Evolutionary conservation across 306 rosid genomes (phyloP), one percentile per base, ranked within the genome.

Genomic region (Cicer yamashitae): DNA sequence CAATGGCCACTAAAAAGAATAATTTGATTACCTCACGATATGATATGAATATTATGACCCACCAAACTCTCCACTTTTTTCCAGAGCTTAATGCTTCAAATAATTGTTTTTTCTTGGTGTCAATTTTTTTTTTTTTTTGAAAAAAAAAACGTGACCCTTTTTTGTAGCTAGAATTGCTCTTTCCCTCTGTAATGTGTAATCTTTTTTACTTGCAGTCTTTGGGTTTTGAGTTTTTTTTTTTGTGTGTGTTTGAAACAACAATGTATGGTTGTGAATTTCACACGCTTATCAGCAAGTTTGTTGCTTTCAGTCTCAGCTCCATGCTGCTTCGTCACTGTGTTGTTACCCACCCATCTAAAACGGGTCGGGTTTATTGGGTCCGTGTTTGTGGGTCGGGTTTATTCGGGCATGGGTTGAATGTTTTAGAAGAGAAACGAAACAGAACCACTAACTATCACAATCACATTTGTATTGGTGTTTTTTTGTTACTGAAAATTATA

Each of bases 31-130:
- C 46, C 57, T 68, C 69, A 67, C 14, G 50, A 34, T 17, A 40
- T 15, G 76, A 48, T 58, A 45, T 60, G 67, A 60, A 58, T 11
- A 25, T 48, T 15, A 53, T 76, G 84, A 85, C 88, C 84, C 88
- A 86, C 87, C 77, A 74, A 47, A 22, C 14, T 78, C 79, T 84
- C 87, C 84, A 82, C 78, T 80, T 77, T 80, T 77, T 84, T 84
- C 87, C 79, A 65, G 86, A 77, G 57, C 54, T 43, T 43, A 43
- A 43, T 14, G 39, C 9, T 30, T 52, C 50, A 46, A 48, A 22
- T 48, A 70, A 59, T 79, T 71, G 10, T 67, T 74, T 22, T 48
- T 34, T 34, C 5, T 30, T 30, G 37, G 37, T 34, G 63, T 72
- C 71, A 14, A 58, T n/a, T 38, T 5, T 8, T 34, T 3, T 43